phyloP scores from a whole-genome alignment of 2,329 filamentous ascomycete genomes.

The Scytalidium sp. region DNA sequence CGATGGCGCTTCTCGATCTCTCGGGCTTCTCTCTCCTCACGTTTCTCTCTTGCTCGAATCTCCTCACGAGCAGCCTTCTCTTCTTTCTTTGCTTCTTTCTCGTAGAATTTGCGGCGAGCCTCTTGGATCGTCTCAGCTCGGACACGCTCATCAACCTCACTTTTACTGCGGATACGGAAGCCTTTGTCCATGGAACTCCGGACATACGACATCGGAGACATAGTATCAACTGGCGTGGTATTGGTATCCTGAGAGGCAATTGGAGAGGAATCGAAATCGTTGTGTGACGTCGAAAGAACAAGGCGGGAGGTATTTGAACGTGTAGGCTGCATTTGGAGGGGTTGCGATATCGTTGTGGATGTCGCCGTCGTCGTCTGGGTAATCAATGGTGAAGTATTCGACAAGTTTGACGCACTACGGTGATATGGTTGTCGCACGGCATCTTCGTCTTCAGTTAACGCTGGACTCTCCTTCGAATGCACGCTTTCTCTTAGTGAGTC shows the following conservation, averaged over 20 bases:
- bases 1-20: conserved; percentile 41
- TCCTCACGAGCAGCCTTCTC: conserved; percentile 61
- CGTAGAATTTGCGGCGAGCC: conserved; percentile 60
- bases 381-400: conserved; percentile 9
- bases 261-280: conserved; percentile 15
- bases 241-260: conserved; percentile 17
- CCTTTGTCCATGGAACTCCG: conserved; percentile 57
- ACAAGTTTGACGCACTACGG: conserved; percentile 24
- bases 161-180: conserved; percentile 59
- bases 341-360: conserved; percentile 14
- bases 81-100: conserved; percentile 58
- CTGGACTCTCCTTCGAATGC: conserved; percentile 33
- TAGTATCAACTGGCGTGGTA: conserved; percentile 20
- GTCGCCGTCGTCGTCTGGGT: conserved; percentile 16
- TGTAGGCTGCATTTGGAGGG: conserved; percentile 25
- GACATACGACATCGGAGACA: conserved; percentile 46
- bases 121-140: conserved; percentile 57
- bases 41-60: conserved; percentile 55
- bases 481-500: conserved; percentile 52
- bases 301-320: conserved; percentile 20
- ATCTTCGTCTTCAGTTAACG: conserved; percentile 26
- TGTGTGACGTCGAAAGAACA: conserved; percentile 21
- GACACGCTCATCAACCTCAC: conserved; percentile 53
- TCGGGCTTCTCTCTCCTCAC: conserved; percentile 53
- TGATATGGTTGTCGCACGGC: conserved; percentile 16